phyloP scores from a whole-genome alignment of 495 filamentous ascomycete species.

The Aspergillus carlsbadensis region DNA sequence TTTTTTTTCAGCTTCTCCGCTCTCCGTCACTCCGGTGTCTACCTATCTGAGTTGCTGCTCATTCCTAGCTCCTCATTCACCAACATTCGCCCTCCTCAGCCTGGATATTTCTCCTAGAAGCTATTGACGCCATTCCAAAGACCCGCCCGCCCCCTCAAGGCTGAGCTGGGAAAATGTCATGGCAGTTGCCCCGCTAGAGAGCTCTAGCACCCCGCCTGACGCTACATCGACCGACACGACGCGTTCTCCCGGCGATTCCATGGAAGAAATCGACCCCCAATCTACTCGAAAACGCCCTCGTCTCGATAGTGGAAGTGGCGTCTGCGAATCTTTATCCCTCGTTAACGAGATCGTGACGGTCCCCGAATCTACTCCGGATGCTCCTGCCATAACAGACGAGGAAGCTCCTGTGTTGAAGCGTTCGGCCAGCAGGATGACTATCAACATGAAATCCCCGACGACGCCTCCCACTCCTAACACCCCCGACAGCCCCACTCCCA shows the following conservation, averaged over 20 bases:
- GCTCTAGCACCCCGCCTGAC: conserved; percentile 46
- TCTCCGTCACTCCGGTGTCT: conserved; percentile 8
- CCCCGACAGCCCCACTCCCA: conserved; percentile 19
- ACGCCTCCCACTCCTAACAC: conserved; percentile 16
- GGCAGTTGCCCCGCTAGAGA: conserved; percentile 51
- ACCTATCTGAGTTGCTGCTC: background rate
- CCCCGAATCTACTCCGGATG: conserved; percentile 27
- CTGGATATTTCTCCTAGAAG: background rate
- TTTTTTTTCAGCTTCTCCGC: conserved; percentile 5
- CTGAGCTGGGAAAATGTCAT: conserved; percentile 42
- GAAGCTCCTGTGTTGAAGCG: conserved; percentile 33
- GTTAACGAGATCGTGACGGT: conserved; percentile 27
- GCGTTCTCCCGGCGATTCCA: conserved; percentile 42
- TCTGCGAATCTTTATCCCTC: conserved; percentile 45
- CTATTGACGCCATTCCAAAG: background rate
- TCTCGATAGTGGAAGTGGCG: conserved; percentile 55
- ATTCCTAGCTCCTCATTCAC: background rate
- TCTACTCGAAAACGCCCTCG: conserved; percentile 61
- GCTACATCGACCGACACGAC: conserved; percentile 33
- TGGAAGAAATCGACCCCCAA: conserved; percentile 56
- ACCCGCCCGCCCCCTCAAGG: conserved; percentile 1
- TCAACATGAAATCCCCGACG: conserved; percentile 50
- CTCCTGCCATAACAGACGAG: conserved; percentile 33
- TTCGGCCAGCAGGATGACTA: conserved; percentile 54
- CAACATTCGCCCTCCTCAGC: background rate